phyloP scores from a whole-genome alignment of 306 rosid species.

The Lupinus albus region DNA sequence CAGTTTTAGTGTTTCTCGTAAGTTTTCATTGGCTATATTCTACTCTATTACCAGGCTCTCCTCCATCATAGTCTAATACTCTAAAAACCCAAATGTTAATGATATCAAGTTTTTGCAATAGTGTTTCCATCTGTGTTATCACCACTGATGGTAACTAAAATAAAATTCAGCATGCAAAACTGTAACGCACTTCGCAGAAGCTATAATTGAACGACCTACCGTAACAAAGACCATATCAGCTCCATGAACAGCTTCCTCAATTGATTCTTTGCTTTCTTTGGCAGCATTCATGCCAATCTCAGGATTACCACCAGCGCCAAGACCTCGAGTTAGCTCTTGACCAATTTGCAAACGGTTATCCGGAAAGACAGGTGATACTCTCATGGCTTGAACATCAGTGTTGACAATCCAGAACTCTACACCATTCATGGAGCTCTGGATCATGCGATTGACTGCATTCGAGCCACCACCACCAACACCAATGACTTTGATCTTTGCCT shows the following conservation, averaged over 20 bases:
- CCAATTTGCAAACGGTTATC: slow-evolving; percentile 89
- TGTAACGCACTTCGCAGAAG: slow-evolving; percentile 30
- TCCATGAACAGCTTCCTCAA: slow-evolving; percentile 88
- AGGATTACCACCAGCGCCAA: slow-evolving; percentile 98
- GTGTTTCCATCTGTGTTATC: slow-evolving; percentile 10
- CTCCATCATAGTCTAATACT: background rate
- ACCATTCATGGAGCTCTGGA: slow-evolving; percentile 91
- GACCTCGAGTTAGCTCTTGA: slow-evolving; percentile 95
- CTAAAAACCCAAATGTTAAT: background rate
- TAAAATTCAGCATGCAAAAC: slow-evolving; percentile 32
- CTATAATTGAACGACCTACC: slow-evolving; percentile 59
- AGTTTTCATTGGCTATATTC: background rate
- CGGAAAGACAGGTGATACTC: slow-evolving; percentile 84
- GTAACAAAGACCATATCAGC: slow-evolving; percentile 98
- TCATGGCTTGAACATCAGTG: slow-evolving; percentile 94
- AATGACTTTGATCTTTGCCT: slow-evolving; percentile 85
- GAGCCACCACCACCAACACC: slow-evolving; percentile 99
- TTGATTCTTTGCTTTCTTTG: slow-evolving; percentile 79
- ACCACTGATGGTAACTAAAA: background rate
- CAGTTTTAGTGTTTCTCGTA: background rate
- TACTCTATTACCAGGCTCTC: background rate
- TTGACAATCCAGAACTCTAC: slow-evolving; percentile 96
- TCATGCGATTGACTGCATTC: slow-evolving; percentile 96
- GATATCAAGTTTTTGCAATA: background rate
- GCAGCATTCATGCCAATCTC: slow-evolving; percentile 99